Evolutionary conservation across 306 rosid genomes (phyloP).

Genomic region (Comarum palustre): DNA sequence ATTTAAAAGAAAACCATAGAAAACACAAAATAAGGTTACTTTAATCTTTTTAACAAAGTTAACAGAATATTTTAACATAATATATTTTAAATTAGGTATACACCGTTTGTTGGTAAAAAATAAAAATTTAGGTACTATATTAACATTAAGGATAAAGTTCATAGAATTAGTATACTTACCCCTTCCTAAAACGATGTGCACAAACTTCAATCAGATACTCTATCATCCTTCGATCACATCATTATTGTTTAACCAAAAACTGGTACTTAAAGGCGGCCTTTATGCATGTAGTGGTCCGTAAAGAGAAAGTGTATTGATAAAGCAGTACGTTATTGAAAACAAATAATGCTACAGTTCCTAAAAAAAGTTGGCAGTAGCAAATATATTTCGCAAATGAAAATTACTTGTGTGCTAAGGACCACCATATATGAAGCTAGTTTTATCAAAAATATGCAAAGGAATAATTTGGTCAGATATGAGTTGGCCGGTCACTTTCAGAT

Average conservation of each 20-base stretch:
- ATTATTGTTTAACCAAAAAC: background rate
- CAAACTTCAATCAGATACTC: slow-evolving; percentile 13
- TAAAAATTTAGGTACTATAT: no score
- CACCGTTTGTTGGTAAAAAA: no score
- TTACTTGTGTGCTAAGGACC: slow-evolving; percentile 11
- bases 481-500: background rate
- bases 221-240: slow-evolving; percentile 5
- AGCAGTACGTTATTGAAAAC: no score
- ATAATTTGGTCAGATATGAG: slow-evolving; percentile 17
- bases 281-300: slow-evolving; percentile 10
- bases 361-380: background rate
- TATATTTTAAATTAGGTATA: no score
- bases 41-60: no score
- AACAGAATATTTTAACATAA: no score
- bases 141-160: no score
- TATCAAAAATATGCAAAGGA: slow-evolving; percentile 25
- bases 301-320: slow-evolving; percentile 9
- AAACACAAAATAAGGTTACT: no score
- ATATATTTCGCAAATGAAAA: slow-evolving; percentile 2
- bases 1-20: no score
- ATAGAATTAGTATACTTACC: no score
- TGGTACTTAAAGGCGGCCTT: background rate
- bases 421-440: slow-evolving; percentile 9
- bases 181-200: slow-evolving; percentile 9
- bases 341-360: background rate